A percentile compares a stretch with the other conserved stretches of the same genome.
Evolutionary conservation across 2,329 filamentous ascomycete genomes (phyloP).

Genomic region (Decorospora gaudefroyi): DNA sequence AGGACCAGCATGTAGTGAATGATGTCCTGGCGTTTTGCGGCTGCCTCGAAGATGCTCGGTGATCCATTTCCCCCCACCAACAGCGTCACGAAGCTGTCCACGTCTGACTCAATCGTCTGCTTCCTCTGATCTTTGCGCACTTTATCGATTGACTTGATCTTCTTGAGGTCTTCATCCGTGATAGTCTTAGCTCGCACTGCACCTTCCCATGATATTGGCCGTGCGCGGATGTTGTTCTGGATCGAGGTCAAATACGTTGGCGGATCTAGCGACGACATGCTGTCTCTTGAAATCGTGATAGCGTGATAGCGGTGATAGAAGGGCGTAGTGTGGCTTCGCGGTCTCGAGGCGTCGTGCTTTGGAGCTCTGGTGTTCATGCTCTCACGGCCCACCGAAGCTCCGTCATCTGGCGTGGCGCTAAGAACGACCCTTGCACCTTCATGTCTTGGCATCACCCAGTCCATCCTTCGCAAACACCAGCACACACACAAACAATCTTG

Average conservation of each 20-base stretch:
- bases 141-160: constrained; percentile 96
- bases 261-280: constrained; percentile 82
- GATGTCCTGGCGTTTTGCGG: constrained; percentile 84
- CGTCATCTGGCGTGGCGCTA: constrained; percentile 40
- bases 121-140: constrained; percentile 88
- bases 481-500: constrained; percentile 9
- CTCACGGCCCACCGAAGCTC: constrained; percentile 38
- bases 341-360: constrained; percentile 15
- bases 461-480: constrained; percentile 33
- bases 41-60: constrained; percentile 77
- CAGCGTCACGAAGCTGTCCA: constrained; percentile 77
- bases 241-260: constrained; percentile 85
- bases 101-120: constrained; percentile 77
- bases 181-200: constrained; percentile 91
- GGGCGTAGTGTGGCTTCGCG: constrained; percentile 13
- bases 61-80: constrained; percentile 71
- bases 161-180: constrained; percentile 89
- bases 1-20: constrained; percentile 94
- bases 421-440: constrained; percentile 16
- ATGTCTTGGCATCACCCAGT: constrained; percentile 38
- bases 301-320: constrained; percentile 1
- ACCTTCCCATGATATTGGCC: constrained; percentile 97
- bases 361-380: constrained; percentile 37
- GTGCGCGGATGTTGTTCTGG: constrained; percentile 94
- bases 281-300: constrained; percentile 17